These are phyloP conservation scores for Geotrichum cucujoidarum DNA, from an alignment of 1,139 yeast genomes.

Conservation along the genomic window DNA sequence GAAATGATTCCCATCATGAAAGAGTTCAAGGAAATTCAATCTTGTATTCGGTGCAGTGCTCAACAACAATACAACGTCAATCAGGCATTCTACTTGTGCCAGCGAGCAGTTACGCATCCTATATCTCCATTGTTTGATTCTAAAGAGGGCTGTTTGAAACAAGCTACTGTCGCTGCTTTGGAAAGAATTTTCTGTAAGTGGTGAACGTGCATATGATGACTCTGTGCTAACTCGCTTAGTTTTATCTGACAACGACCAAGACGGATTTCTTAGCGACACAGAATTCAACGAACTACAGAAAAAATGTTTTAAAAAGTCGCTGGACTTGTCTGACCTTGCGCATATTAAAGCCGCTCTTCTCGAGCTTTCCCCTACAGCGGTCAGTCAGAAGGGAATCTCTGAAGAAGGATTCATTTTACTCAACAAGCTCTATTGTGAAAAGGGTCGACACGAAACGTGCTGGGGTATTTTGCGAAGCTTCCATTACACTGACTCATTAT, in stretches of 20 bases:
- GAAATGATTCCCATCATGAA: slow-evolving; percentile 82
- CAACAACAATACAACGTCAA: slow-evolving; percentile 76
- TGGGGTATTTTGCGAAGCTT: slow-evolving; percentile 90
- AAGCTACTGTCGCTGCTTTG: slow-evolving; percentile 69
- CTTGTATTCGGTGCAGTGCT: slow-evolving; percentile 85
- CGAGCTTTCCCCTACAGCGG: slow-evolving; percentile 20
- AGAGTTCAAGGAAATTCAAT: slow-evolving; percentile 90
- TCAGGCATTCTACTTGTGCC: slow-evolving; percentile 83
- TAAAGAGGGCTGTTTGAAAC: slow-evolving; percentile 78
- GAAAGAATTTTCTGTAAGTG: slow-evolving; percentile 59
- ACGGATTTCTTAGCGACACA: slow-evolving; percentile 64
- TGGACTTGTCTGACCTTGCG: slow-evolving; percentile 50
- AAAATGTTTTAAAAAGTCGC: slow-evolving; percentile 63
- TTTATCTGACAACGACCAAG: slow-evolving; percentile 84
- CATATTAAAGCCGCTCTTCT: slow-evolving; percentile 43
- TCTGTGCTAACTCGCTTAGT: slow-evolving; percentile 28
- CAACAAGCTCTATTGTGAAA: slow-evolving; percentile 77
- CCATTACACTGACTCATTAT: slow-evolving; percentile 85
- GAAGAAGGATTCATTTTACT: slow-evolving; percentile 70
- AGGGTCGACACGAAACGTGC: slow-evolving; percentile 90
- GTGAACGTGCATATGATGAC: neutral
- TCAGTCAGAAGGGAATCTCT: slow-evolving; percentile 51
- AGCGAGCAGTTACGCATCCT: slow-evolving; percentile 87
- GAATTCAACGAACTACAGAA: slow-evolving; percentile 67
- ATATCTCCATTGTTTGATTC: slow-evolving; percentile 91